Percentiles rank a stretch among this genome's conserved stretches.
These are phyloP conservation scores for Sanghuangporus sanghuang DNA, from an alignment of 1,284 basidiomycete species.

Conservation along the genomic window DNA sequence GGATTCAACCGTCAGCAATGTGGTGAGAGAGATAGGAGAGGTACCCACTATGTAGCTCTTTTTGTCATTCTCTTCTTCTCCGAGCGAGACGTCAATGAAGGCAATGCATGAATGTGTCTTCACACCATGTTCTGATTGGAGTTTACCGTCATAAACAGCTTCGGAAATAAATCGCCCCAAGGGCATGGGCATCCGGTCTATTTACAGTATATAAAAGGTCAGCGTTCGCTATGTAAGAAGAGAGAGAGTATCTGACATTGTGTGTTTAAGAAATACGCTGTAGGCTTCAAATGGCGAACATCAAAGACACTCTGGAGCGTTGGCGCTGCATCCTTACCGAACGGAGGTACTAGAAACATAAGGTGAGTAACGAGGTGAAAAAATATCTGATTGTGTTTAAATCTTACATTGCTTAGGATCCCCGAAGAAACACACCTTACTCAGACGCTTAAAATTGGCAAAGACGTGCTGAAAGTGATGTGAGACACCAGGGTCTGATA, in stretches of 20 bases:
- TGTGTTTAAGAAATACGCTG: slow-evolving; percentile 36
- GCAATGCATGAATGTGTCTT: slow-evolving; percentile 26
- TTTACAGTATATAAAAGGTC: slow-evolving; percentile 27
- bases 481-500: neutral
- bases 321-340: slow-evolving; percentile 35
- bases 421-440: slow-evolving; percentile 40
- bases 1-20: neutral
- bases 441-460: slow-evolving; percentile 28
- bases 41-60: slow-evolving; percentile 40
- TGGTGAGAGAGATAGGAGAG: neutral
- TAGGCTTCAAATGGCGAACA: slow-evolving; percentile 32
- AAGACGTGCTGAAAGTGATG: slow-evolving; percentile 30
- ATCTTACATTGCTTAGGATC: slow-evolving; percentile 41
- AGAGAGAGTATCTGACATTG: slow-evolving; percentile 33
- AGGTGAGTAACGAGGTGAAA: neutral
- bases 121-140: slow-evolving; percentile 34
- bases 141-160: slow-evolving; percentile 35
- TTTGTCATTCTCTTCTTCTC: slow-evolving; percentile 32
- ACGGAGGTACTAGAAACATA: slow-evolving; percentile 29
- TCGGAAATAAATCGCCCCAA: slow-evolving; percentile 44
- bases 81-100: slow-evolving; percentile 40
- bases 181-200: slow-evolving; percentile 39
- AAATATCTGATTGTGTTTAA: neutral
- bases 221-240: neutral
- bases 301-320: slow-evolving; percentile 44